These are phyloP conservation scores for Colletotrichum plurivorum DNA, from an alignment of 2,329 filamentous ascomycete species.

Conservation along the genomic window DNA sequence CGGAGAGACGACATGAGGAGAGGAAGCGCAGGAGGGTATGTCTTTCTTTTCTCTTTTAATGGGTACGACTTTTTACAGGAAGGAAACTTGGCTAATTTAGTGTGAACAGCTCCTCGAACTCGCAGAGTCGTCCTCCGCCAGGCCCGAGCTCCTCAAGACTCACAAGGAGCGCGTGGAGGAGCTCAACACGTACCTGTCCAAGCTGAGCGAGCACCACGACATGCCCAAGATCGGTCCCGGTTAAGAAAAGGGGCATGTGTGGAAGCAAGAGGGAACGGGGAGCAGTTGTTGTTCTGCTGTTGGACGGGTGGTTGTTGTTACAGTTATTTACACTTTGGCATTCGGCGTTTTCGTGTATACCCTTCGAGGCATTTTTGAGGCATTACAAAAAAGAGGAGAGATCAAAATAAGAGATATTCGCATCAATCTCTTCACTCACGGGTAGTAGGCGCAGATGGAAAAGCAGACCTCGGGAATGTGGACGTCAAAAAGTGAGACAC, in stretches of 20 bases:
- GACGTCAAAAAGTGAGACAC: no score
- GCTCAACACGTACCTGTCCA: slow-evolving; percentile 92
- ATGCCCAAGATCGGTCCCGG: slow-evolving; percentile 82
- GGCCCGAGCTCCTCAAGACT: slow-evolving; percentile 89
- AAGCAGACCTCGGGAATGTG: no score
- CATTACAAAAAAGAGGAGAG: no score
- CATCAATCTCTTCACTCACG: no score
- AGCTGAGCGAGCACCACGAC: slow-evolving; percentile 96
- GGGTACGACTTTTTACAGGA: neutral
- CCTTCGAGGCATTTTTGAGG: no score
- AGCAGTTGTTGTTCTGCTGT: no score
- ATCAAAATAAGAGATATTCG: no score
- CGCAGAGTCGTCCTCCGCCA: slow-evolving; percentile 69
- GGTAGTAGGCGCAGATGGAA: no score
- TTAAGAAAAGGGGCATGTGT: slow-evolving; percentile 44
- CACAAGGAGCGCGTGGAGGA: slow-evolving; percentile 98
- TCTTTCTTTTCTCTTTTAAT: slow-evolving; percentile 40
- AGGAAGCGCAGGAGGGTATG: slow-evolving; percentile 83
- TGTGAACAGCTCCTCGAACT: slow-evolving; percentile 80
- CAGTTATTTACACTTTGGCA: no score
- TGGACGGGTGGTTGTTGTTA: no score
- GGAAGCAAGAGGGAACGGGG: neutral
- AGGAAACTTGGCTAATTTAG: slow-evolving; percentile 18
- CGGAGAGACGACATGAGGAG: slow-evolving; percentile 87
- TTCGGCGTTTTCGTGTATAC: no score